These are phyloP conservation scores for Pseudopithomyces maydicus DNA, from an alignment of 2,329 filamentous ascomycete species.

Conservation along the genomic window DNA sequence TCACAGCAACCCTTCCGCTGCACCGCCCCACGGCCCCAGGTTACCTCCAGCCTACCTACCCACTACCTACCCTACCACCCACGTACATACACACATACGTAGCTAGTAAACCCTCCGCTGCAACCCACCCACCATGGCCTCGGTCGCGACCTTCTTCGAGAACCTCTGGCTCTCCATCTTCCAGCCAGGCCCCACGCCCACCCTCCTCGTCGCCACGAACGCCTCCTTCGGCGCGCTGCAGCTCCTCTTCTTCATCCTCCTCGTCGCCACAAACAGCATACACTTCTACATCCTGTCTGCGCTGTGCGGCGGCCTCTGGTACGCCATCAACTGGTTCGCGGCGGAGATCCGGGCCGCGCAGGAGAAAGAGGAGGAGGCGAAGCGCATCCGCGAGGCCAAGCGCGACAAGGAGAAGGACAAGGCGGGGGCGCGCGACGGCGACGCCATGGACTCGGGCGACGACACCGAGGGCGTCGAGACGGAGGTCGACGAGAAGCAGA, in stretches of 20 bases:
- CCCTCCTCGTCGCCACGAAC: conserved; percentile 88
- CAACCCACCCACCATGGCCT: conserved; percentile 41
- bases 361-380: conserved; percentile 55
- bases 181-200: conserved; percentile 86
- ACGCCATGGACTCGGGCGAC: conserved; percentile 51
- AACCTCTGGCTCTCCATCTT: conserved; percentile 93
- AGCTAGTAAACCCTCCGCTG: too few relatives aligned
- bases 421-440: conserved; percentile 29
- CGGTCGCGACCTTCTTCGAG: conserved; percentile 65
- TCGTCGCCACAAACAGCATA: conserved; percentile 81
- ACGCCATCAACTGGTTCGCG: conserved; percentile 96
- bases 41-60: neutral
- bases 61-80: neutral
- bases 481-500: conserved; percentile 38
- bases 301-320: conserved; percentile 85
- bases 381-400: conserved; percentile 48
- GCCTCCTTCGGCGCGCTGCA: conserved; percentile 86
- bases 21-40: neutral
- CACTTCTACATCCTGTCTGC: conserved; percentile 85
- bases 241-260: conserved; percentile 73
- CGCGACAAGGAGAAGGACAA: conserved; percentile 50
- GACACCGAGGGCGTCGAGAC: conserved; percentile 51
- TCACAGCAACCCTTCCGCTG: neutral
- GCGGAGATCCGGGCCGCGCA: conserved; percentile 61
- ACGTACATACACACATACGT: too few relatives aligned